These are phyloP conservation scores for Suillus ampliporus DNA, from an alignment of 768 basidiomycete species.

Conservation along the genomic window DNA sequence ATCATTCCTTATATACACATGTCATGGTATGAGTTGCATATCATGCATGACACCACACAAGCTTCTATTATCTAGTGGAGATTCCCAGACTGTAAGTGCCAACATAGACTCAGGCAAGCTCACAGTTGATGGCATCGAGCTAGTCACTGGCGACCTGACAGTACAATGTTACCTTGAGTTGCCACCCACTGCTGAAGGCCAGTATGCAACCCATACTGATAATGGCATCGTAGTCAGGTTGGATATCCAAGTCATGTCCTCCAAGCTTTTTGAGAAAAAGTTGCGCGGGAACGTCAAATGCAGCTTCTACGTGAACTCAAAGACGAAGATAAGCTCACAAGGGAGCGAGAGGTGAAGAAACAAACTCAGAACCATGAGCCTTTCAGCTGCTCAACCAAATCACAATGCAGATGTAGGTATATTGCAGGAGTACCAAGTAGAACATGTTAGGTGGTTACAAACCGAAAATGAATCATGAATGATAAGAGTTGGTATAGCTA, in stretches of 20 bases:
- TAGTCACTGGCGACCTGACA: slow-evolving; percentile 86
- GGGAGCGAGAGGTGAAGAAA: slow-evolving; percentile 90
- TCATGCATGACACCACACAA: no score
- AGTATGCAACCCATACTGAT: slow-evolving; percentile 86
- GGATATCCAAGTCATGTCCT: slow-evolving; percentile 91
- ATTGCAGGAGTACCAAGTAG: no score
- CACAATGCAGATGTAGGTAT: no score
- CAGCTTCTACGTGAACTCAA: slow-evolving; percentile 94
- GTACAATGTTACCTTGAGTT: slow-evolving; percentile 94
- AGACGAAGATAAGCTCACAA: slow-evolving; percentile 87
- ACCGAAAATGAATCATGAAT: no score
- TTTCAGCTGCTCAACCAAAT: no score
- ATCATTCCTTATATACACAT: no score
- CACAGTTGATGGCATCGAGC: slow-evolving; percentile 86
- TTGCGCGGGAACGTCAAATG: slow-evolving; percentile 93
- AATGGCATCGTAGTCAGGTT: slow-evolving; percentile 94
- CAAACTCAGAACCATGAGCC: slow-evolving; percentile 94
- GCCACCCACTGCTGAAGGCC: slow-evolving; percentile 59
- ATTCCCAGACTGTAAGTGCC: no score
- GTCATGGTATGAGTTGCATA: no score
- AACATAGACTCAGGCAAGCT: slow-evolving; percentile 77
- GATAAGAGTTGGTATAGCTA: no score
- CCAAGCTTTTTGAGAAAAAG: slow-evolving; percentile 94
- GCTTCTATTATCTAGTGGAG: no score
- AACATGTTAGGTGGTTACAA: no score